These are phyloP conservation scores for Cordyceps cateniannulata DNA, from an alignment of 2,329 filamentous ascomycete genomes.

Conservation along the genomic window DNA sequence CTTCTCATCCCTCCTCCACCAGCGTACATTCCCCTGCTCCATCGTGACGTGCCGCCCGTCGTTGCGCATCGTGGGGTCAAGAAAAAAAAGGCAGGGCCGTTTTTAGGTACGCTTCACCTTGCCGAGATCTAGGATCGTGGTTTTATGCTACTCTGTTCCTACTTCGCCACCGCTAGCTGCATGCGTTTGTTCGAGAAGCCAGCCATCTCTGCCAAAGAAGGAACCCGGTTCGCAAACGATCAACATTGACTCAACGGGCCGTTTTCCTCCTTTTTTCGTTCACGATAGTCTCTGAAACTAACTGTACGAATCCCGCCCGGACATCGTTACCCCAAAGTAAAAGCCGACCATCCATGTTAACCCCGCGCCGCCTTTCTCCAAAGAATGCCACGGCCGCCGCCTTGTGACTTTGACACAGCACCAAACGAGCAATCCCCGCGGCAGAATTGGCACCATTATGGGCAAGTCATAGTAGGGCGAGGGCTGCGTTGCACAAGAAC, in stretches of 20 bases:
- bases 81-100: constrained; percentile 1
- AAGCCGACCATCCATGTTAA: background rate
- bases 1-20: background rate
- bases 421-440: too few species aligned
- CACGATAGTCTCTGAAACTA: background rate
- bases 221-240: background rate
- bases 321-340: background rate
- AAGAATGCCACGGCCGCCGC: background rate
- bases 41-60: constrained; percentile 6
- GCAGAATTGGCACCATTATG: background rate
- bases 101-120: constrained; percentile 2
- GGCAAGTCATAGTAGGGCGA: background rate
- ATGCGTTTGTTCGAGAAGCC: background rate
- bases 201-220: background rate
- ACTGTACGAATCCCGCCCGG: background rate
- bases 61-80: constrained; percentile 11
- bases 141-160: background rate
- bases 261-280: background rate
- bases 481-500: background rate
- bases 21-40: background rate
- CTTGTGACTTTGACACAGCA: background rate
- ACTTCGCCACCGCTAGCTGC: constrained; percentile 5
- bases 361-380: background rate
- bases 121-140: constrained; percentile 11
- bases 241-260: background rate